A percentile compares a stretch with the other conserved stretches of the same genome.
phyloP scores from a whole-genome alignment of 2,329 filamentous ascomycete species.

The Leptoxyphium fumago region DNA sequence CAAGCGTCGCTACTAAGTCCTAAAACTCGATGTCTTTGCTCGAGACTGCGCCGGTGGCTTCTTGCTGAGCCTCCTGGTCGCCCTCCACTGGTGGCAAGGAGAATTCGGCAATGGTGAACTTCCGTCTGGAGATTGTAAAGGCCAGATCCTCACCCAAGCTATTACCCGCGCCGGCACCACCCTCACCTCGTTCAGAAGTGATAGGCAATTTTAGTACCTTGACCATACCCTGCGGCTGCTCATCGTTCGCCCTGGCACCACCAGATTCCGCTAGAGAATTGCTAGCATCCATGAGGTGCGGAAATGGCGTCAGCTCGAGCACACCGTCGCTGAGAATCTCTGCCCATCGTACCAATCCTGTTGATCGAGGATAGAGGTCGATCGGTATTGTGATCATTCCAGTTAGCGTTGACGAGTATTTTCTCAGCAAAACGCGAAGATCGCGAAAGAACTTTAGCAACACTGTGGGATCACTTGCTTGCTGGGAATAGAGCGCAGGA shows the following conservation, averaged over 20 bases:
- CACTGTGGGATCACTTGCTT: conserved; percentile 53
- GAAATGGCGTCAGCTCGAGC: conserved; percentile 66
- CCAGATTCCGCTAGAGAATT: conserved; percentile 25
- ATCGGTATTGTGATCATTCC: conserved; percentile 65
- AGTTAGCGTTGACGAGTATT: conserved; percentile 49
- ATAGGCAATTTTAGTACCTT: conserved; percentile 71
- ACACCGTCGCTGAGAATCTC: conserved; percentile 77
- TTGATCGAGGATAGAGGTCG: conserved; percentile 60
- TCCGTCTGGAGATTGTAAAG: conserved; percentile 73
- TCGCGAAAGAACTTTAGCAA: conserved; percentile 70
- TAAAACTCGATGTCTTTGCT: conserved; percentile 66
- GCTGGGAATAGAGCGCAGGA: conserved; percentile 65
- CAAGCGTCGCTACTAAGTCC: not conserved
- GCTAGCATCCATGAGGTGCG: conserved; percentile 42
- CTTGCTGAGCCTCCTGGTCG: conserved; percentile 48
- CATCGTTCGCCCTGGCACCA: conserved; percentile 45
- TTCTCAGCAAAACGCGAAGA: conserved; percentile 59
- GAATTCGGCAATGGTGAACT: conserved; percentile 75
- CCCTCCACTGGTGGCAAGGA: conserved; percentile 77
- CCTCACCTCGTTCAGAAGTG: conserved; percentile 77
- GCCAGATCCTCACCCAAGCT: conserved; percentile 70
- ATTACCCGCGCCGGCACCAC: conserved; percentile 47
- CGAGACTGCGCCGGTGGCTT: conserved; percentile 29
- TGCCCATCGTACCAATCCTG: conserved; percentile 70
- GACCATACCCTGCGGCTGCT: conserved; percentile 73